Conservation (phyloP, 1,284 basidiomycete genomes). For the Trametes versicolor region DNA sequence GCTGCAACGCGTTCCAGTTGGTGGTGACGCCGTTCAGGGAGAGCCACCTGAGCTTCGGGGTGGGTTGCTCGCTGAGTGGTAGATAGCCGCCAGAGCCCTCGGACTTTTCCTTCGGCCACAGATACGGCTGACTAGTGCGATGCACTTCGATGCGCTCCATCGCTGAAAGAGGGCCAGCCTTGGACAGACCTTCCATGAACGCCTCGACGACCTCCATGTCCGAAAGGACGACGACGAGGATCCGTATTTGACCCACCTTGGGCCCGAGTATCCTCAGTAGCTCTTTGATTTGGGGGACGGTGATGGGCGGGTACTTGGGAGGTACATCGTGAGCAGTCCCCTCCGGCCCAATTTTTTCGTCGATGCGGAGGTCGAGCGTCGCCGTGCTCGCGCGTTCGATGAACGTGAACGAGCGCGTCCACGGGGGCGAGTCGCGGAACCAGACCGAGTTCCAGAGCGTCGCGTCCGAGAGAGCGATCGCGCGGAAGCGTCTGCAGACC, state of each 20-base stretch:
- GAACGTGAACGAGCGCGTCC: slow-evolving; percentile 60
- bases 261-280: slow-evolving; percentile 58
- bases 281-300: slow-evolving; percentile 51
- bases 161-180: slow-evolving; percentile 48
- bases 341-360: slow-evolving; percentile 47
- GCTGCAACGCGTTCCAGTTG: slow-evolving; percentile 58
- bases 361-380: slow-evolving; percentile 65
- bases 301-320: slow-evolving; percentile 43
- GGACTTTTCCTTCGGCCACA: slow-evolving; percentile 39
- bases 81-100: slow-evolving; percentile 32
- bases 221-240: slow-evolving; percentile 62
- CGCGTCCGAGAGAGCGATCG: slow-evolving; percentile 34
- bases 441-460: slow-evolving; percentile 45
- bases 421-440: slow-evolving; percentile 60
- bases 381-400: slow-evolving; percentile 61
- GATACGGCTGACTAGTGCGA: slow-evolving; percentile 44
- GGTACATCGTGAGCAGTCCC: background rate
- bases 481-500: slow-evolving; percentile 59
- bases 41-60: slow-evolving; percentile 54
- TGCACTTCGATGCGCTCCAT: slow-evolving; percentile 70
- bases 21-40: slow-evolving; percentile 64
- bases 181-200: slow-evolving; percentile 57
- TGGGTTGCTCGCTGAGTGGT: slow-evolving; percentile 13
- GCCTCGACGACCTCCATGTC: slow-evolving; percentile 59
- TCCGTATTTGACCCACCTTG: slow-evolving; percentile 61